Evolutionary conservation across 1,284 basidiomycete species (phyloP).

Genomic region (Irpex lacteus): DNA sequence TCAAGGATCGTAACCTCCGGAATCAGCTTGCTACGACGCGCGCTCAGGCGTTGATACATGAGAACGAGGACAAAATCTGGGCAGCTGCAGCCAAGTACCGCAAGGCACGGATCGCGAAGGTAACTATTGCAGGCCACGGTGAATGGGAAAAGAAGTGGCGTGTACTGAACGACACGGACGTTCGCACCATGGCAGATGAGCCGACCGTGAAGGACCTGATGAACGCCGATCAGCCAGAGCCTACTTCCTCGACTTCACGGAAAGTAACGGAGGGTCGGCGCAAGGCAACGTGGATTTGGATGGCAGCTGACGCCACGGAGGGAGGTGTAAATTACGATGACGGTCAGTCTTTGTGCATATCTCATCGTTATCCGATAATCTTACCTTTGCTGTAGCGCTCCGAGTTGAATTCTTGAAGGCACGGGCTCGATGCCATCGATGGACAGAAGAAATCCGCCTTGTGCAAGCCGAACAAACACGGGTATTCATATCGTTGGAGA

Average conservation of each 20-base stretch:
- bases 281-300: conserved; percentile 6
- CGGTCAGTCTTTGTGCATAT: background rate
- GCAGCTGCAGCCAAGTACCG: conserved; percentile 10
- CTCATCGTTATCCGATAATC: too few species aligned
- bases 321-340: background rate
- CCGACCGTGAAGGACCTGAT: background rate
- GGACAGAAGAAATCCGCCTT: background rate
- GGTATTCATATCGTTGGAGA: background rate
- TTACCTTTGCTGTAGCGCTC: background rate
- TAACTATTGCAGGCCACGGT: conserved; percentile 1
- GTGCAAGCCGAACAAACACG: conserved; percentile 2
- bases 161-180: conserved; percentile 2
- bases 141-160: conserved; percentile 22
- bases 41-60: too few species aligned
- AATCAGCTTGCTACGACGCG: background rate
- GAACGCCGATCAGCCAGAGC: background rate
- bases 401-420: background rate
- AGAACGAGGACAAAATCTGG: conserved; percentile 5
- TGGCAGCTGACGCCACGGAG: background rate
- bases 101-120: conserved; percentile 8
- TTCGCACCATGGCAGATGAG: background rate
- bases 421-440: background rate
- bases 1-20: conserved; percentile 6
- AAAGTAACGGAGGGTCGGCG: conserved; percentile 1
- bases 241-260: too few species aligned